A percentile compares a stretch with the other conserved stretches of the same genome.
Evolutionary conservation across 495 filamentous ascomycete species (phyloP).

Genomic region (Alectoria sarmentosa): DNA sequence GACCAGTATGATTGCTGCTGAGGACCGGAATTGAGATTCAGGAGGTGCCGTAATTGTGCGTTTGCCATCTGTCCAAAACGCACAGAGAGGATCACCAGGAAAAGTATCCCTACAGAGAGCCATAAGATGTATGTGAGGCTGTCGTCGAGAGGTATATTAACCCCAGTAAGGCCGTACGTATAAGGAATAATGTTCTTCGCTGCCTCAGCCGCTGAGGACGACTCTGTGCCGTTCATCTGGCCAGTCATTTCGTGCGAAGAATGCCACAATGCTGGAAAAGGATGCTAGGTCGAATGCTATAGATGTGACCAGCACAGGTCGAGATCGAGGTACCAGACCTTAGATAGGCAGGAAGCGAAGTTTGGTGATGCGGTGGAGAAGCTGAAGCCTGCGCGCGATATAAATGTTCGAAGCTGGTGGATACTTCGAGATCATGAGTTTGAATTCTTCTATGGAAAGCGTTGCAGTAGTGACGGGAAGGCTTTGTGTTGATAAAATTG

Average conservation of each 20-base stretch:
- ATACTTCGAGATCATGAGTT: background rate
- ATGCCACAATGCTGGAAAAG: background rate
- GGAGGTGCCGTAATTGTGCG: slow-evolving; percentile 62
- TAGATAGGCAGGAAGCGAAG: background rate
- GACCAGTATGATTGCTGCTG: slow-evolving; percentile 53
- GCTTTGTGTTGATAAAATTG: background rate
- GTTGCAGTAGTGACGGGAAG: background rate
- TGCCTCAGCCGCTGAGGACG: slow-evolving; percentile 9
- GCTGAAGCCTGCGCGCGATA: background rate
- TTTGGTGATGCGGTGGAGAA: slow-evolving; percentile 1
- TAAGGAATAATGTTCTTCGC: slow-evolving; percentile 11
- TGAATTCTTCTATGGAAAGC: background rate
- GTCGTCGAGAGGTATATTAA: slow-evolving; percentile 23
- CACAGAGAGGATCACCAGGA: slow-evolving; percentile 47
- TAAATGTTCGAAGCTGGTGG: background rate
- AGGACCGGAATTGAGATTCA: slow-evolving; percentile 47
- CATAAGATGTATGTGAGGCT: slow-evolving; percentile 29
- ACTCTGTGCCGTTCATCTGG: slow-evolving; percentile 3
- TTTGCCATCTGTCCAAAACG: slow-evolving; percentile 57
- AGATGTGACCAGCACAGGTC: slow-evolving; percentile 12
- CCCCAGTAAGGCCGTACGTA: slow-evolving; percentile 25
- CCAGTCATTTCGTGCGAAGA: background rate
- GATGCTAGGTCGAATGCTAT: background rate
- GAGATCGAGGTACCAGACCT: slow-evolving; percentile 11
- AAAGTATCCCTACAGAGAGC: slow-evolving; percentile 41